Conservation (phyloP, 2,329 filamentous ascomycete genomes). For the Aureobasidium leucospermi region DNA sequence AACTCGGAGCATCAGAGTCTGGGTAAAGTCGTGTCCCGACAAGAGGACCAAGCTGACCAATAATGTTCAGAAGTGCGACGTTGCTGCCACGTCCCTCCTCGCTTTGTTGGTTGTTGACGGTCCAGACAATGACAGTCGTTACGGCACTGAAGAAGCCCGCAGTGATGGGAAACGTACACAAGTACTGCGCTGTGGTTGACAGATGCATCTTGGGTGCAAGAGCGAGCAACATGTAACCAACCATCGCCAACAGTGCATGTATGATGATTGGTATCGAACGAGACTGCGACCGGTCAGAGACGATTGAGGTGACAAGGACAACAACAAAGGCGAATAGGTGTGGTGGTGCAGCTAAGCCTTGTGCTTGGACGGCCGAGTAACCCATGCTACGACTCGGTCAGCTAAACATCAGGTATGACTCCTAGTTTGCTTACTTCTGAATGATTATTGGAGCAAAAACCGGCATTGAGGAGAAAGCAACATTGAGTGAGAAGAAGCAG, state of each 20-base stretch:
- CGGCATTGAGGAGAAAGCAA: constrained; percentile 80
- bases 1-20: constrained; percentile 41
- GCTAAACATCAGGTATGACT: neutral
- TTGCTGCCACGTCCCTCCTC: constrained; percentile 65
- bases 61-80: constrained; percentile 71
- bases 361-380: constrained; percentile 57
- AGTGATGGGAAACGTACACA: constrained; percentile 70
- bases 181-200: constrained; percentile 49
- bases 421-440: constrained; percentile 38
- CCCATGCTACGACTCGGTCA: constrained; percentile 50
- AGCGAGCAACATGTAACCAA: constrained; percentile 40
- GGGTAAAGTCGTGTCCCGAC: constrained; percentile 51
- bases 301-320: constrained; percentile 63
- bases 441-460: constrained; percentile 62
- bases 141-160: constrained; percentile 79
- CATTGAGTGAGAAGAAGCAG: constrained; percentile 84
- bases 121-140: constrained; percentile 81
- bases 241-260: constrained; percentile 59
- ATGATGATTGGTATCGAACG: constrained; percentile 61
- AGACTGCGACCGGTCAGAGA: constrained; percentile 59
- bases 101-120: constrained; percentile 72
- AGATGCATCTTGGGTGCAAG: constrained; percentile 32
- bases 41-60: constrained; percentile 72
- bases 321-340: constrained; percentile 68
- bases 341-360: constrained; percentile 74